Conservation (phyloP, 2,329 filamentous ascomycete species). For the Hortaea sp. region DNA sequence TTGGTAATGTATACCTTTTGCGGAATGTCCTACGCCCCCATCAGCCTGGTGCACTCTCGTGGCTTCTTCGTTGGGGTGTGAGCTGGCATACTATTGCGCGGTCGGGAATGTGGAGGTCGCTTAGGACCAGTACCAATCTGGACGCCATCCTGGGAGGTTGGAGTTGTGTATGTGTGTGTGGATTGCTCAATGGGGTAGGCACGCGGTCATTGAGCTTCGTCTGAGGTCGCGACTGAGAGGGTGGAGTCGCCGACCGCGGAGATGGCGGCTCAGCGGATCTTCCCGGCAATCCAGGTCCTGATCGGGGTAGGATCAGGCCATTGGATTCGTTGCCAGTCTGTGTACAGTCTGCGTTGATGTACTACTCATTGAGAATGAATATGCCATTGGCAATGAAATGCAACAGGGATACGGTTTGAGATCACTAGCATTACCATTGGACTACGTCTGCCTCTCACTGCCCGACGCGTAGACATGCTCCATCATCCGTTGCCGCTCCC, state of each 20-base stretch:
- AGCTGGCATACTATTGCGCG: constrained; percentile 57
- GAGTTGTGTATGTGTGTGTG: not conserved
- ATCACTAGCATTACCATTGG: too few relatives aligned
- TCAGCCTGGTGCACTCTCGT: constrained; percentile 11
- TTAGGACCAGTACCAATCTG: constrained; percentile 82
- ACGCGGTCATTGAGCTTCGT: not conserved
- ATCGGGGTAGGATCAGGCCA: too few relatives aligned
- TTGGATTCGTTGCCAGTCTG: too few relatives aligned
- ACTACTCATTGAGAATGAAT: too few relatives aligned
- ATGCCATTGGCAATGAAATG: too few relatives aligned
- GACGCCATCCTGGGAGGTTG: constrained; percentile 55
- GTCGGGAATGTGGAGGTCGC: constrained; percentile 89
- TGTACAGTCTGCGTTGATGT: too few relatives aligned
- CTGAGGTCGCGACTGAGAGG: not conserved
- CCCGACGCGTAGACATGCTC: not conserved
- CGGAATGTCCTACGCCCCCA: constrained; percentile 57
- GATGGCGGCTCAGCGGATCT: not conserved
- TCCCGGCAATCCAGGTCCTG: not conserved
- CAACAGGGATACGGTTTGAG: too few relatives aligned
- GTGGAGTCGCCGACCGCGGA: not conserved
- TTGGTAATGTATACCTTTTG: constrained; percentile 55
- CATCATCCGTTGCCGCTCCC: not conserved
- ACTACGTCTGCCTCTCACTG: too few relatives aligned
- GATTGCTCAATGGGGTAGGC: not conserved
- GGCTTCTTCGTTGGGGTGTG: constrained; percentile 4